Evolutionary conservation across 768 basidiomycete species (phyloP).

Genomic region (Chlorophyllum brunneum): DNA sequence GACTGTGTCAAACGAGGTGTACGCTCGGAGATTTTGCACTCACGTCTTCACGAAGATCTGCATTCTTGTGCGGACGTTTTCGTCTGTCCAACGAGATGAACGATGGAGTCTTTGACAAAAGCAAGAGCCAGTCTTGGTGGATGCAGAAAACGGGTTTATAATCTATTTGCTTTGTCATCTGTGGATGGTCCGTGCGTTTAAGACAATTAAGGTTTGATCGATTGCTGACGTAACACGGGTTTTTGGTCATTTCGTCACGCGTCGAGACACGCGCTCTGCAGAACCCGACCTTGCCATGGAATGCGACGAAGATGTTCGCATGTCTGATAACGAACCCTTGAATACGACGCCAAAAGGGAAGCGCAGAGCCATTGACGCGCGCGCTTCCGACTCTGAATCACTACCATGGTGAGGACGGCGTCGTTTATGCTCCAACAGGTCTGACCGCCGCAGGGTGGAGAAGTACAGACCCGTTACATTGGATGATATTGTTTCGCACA

Average conservation of each 20-base stretch:
- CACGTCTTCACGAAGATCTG: conserved; percentile 99
- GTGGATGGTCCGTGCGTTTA: conserved; percentile 39
- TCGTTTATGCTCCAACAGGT: conserved; percentile 11
- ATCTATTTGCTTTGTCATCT: conserved; percentile 32
- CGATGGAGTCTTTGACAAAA: conserved; percentile 94
- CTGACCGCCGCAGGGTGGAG: conserved; percentile 71
- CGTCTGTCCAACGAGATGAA: conserved; percentile 87
- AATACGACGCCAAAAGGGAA: conserved; percentile 57
- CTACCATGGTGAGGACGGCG: conserved; percentile 70
- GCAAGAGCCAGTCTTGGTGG: conserved; percentile 46
- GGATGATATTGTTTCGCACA: conserved; percentile 94
- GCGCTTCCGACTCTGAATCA: conserved; percentile 53
- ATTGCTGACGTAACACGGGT: conserved; percentile 13
- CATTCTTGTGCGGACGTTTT: conserved; percentile 72
- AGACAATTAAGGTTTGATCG: conserved; percentile 29
- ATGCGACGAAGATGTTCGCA: conserved; percentile 52
- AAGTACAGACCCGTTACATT: conserved; percentile 92
- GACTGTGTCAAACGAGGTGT: conserved; percentile 8
- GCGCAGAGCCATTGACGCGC: conserved; percentile 52
- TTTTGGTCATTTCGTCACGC: conserved; percentile 16
- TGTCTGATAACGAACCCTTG: conserved; percentile 43
- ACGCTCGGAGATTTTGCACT: conserved; percentile 24
- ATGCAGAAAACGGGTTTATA: conserved; percentile 22
- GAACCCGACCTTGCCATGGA: conserved; percentile 36
- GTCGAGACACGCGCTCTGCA: conserved; percentile 15